phyloP scores from a whole-genome alignment of 2,329 filamentous ascomycete genomes.

The Trichoderma koningiopsis region DNA sequence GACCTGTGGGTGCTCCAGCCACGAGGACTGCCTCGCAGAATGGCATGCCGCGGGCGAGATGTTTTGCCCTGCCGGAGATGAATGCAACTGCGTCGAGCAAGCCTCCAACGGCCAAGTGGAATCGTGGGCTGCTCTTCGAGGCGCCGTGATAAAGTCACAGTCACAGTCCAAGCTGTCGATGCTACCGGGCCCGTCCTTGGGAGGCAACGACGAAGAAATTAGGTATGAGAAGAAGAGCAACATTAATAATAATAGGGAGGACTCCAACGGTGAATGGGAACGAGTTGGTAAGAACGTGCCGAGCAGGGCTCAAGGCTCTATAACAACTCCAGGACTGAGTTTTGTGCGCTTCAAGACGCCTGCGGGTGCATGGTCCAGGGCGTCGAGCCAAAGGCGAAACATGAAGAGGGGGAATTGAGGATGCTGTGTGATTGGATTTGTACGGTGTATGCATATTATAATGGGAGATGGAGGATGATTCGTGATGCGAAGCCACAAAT shows the following conservation, averaged over 20 bases:
- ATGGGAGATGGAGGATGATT: not conserved
- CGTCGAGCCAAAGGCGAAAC: constrained; percentile 39
- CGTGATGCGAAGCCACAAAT: not conserved
- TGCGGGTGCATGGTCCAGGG: constrained; percentile 50
- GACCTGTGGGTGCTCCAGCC: constrained; percentile 63
- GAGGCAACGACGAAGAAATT: constrained; percentile 36
- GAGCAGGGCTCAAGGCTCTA: constrained; percentile 30
- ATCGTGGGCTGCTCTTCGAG: constrained; percentile 56
- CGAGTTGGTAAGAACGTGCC: constrained; percentile 33
- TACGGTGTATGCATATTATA: too few relatives aligned
- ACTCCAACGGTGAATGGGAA: constrained; percentile 34
- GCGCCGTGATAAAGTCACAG: constrained; percentile 41
- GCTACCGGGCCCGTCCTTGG: constrained; percentile 37
- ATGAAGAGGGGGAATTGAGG: constrained; percentile 18
- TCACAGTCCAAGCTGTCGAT: constrained; percentile 32
- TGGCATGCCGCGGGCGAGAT: constrained; percentile 61
- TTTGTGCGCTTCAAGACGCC: constrained; percentile 54
- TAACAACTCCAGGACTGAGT: constrained; percentile 46
- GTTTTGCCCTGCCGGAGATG: constrained; percentile 64
- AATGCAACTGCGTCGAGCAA: constrained; percentile 63
- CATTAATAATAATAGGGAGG: not conserved
- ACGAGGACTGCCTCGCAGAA: constrained; percentile 60
- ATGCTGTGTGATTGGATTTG: not conserved
- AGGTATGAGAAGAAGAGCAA: constrained; percentile 30
- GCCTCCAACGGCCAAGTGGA: constrained; percentile 61